phyloP scores from a whole-genome alignment of 495 filamentous ascomycete species.

The Penicillium odoratum region DNA sequence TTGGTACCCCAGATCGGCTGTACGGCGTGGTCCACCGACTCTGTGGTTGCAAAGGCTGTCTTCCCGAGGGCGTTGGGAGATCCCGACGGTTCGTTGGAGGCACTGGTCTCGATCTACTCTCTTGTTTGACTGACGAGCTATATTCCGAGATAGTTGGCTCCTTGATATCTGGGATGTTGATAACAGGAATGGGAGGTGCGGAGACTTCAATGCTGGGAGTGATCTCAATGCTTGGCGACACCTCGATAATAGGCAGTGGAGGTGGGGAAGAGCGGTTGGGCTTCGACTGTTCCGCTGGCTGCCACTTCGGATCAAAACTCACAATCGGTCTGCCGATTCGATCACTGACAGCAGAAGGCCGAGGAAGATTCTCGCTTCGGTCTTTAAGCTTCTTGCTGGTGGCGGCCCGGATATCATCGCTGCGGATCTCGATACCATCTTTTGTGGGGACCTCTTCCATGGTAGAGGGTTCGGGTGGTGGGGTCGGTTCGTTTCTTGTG shows the following conservation, averaged over 20 bases:
- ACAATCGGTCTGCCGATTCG: conserved; percentile 84
- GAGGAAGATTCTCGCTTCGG: conserved; percentile 80
- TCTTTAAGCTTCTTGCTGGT: conserved; percentile 87
- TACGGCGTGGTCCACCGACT: conserved; percentile 42
- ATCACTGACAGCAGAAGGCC: conserved; percentile 83
- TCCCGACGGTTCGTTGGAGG: conserved; percentile 23
- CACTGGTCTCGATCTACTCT: conserved; percentile 22
- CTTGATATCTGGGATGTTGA: conserved; percentile 58
- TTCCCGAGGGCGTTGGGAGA: conserved; percentile 21
- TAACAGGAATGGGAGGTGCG: conserved; percentile 56
- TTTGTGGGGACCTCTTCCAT: conserved; percentile 48
- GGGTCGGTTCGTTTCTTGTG: conserved; percentile 56
- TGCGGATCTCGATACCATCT: conserved; percentile 76
- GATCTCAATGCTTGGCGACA: conserved; percentile 29
- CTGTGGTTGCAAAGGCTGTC: conserved; percentile 29
- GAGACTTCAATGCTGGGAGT: conserved; percentile 40
- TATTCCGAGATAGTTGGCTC: conserved; percentile 45
- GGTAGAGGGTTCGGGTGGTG: conserved; percentile 29
- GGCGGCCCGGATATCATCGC: conserved; percentile 84
- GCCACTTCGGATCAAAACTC: conserved; percentile 85
- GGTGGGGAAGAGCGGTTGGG: conserved; percentile 33
- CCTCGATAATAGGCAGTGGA: conserved; percentile 40
- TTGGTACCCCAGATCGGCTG: conserved; percentile 59
- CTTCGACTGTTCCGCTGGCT: conserved; percentile 49
- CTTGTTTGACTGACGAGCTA: conserved; percentile 9